Conservation (phyloP, 805 yeast species). For the Candida nitratophila region DNA sequence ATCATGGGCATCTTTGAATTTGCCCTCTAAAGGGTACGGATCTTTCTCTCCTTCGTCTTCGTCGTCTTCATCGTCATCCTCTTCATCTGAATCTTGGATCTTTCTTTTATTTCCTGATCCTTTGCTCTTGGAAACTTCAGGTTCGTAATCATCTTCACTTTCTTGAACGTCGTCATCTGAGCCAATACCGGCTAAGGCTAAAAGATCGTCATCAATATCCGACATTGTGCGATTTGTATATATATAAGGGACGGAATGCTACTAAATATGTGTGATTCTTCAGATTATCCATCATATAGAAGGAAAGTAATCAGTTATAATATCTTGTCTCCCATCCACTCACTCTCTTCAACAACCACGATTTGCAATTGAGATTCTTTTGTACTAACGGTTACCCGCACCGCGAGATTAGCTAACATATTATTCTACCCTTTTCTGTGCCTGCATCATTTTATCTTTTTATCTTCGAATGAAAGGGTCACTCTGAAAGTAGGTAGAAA, state of each 20-base stretch:
- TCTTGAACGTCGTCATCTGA: constrained; percentile 35
- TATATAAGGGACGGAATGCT: background rate
- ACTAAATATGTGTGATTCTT: no score
- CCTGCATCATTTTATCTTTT: no score
- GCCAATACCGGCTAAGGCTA: constrained; percentile 86
- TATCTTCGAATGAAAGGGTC: no score
- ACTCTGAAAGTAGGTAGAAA: no score
- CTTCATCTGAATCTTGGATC: constrained; percentile 27
- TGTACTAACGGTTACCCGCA: no score
- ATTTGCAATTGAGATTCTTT: no score
- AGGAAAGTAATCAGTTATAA: no score
- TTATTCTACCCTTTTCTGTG: no score
- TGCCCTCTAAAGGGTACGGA: constrained; percentile 93
- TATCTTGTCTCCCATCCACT: no score
- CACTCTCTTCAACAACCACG: no score
- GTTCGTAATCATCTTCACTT: constrained; percentile 29
- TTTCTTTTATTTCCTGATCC: constrained; percentile 16
- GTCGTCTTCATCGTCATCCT: constrained; percentile 26
- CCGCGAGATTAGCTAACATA: no score
- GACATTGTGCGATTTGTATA: constrained; percentile 43
- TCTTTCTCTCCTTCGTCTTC: constrained; percentile 39
- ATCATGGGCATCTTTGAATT: constrained; percentile 79
- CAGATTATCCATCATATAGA: no score
- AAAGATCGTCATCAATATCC: constrained; percentile 89
- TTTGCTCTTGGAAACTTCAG: constrained; percentile 23